Conservation (phyloP, 768 basidiomycete genomes). For the Calocybe gangraenosa region DNA sequence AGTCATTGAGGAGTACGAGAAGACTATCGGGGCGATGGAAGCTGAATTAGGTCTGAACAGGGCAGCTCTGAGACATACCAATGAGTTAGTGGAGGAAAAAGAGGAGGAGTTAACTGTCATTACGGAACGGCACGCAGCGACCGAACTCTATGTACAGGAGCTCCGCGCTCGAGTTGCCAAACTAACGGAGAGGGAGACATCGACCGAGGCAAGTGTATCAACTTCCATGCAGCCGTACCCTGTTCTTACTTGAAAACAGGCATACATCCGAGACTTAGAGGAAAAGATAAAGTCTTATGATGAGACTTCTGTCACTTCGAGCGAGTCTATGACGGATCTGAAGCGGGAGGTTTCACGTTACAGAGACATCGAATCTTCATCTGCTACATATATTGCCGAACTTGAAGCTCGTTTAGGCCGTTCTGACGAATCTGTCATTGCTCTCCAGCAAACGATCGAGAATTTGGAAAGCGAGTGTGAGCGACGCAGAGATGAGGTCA, state of each 20-base stretch:
- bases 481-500: constrained; percentile 67
- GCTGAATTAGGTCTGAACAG: constrained; percentile 85
- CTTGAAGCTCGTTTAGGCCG: constrained; percentile 78
- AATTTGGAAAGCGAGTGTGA: constrained; percentile 74
- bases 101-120: constrained; percentile 72
- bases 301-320: constrained; percentile 72
- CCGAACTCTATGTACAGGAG: constrained; percentile 86
- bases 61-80: constrained; percentile 84
- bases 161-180: constrained; percentile 76
- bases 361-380: constrained; percentile 71
- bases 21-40: constrained; percentile 93
- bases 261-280: constrained; percentile 91
- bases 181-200: constrained; percentile 81
- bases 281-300: constrained; percentile 84
- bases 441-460: constrained; percentile 68
- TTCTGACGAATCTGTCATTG: constrained; percentile 72
- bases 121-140: constrained; percentile 66
- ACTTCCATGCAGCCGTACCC: constrained; percentile 4
- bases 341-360: constrained; percentile 76
- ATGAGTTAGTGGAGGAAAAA: constrained; percentile 90
- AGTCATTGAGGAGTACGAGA: constrained; percentile 98
- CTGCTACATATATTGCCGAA: constrained; percentile 77
- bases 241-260: constrained; percentile 38
- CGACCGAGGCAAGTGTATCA: constrained; percentile 70
- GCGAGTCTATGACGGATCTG: constrained; percentile 77